Evolutionary conservation across 2,329 filamentous ascomycete species (phyloP), one percentile per base, ranked within the genome.

Genomic region (Plectosphaerella plurivora): DNA sequence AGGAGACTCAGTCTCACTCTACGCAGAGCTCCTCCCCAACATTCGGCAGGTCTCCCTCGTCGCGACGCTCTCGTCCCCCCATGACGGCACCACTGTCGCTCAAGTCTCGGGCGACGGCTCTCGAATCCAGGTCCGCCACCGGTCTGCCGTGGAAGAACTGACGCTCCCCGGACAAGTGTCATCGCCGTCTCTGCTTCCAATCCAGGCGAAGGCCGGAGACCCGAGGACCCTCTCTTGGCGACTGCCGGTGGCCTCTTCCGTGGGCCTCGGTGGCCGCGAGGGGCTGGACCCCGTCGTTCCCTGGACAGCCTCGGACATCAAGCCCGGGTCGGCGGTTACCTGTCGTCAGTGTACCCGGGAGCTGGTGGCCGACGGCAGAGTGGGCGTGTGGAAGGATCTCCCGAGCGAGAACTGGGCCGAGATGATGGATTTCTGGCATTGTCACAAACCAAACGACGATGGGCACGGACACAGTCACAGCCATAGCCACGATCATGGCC

Each of bases 381-480:
- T 83, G 8, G 71, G 68, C 39, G 68, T 72, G 37, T 99, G 94
- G 93, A 96, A 93, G 70, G 91, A 99, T 64, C 74, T 99, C 16
- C 94, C 94, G 0, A 96, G 91, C 64, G 91, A 96, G 61, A 93
- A 96, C 63, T 99, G 94, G 94, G 95, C 94, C 0, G 94, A 99
- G 72, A 96, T 99, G 92, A 99, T 99, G 94, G 95, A 99, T 68
- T 96, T 99, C 61, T 99, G 94, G 94, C 95, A 99, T 69, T 99
- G 94, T 64, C 94, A 99, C 69, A 97, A 97, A 69, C 94, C 95
- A 39, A 78, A 85, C 55, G 75, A 84, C 51, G 75, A 83, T 55
- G 44, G 44, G 4, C 44, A 46, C 25, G 22, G 44, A 8, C 42
- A 45, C 18, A 18, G 37, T 15, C 69, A 45, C 18, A 18, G 37